These are phyloP conservation scores for Dendryphion nanum DNA, from an alignment of 2,329 filamentous ascomycete species.

Conservation along the genomic window DNA sequence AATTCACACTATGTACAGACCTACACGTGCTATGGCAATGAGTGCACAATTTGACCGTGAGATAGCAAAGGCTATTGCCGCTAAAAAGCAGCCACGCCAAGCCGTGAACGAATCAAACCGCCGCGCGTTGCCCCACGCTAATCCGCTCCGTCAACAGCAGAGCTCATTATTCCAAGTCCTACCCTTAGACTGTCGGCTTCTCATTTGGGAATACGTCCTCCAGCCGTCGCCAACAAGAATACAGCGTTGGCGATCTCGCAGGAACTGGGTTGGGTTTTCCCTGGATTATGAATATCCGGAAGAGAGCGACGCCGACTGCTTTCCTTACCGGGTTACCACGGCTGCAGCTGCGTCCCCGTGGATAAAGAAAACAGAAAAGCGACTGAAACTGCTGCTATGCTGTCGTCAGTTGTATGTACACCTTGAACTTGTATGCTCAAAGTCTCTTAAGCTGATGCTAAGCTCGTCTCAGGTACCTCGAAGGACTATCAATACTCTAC, in stretches of 20 bases:
- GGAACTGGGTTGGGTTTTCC: not conserved
- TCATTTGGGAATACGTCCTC: slow-evolving; percentile 7
- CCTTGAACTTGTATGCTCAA: slow-evolving; percentile 2
- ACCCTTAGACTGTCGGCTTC: slow-evolving; percentile 5
- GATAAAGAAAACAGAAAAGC: slow-evolving; percentile 6
- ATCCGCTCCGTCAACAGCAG: slow-evolving; percentile 2
- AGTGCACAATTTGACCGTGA: no score
- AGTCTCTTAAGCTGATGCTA: slow-evolving; percentile 3
- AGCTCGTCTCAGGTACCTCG: slow-evolving; percentile 5
- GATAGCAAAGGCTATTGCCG: slow-evolving; percentile 1
- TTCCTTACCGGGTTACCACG: slow-evolving; percentile 9
- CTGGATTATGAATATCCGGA: not conserved
- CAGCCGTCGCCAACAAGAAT: slow-evolving; percentile 5
- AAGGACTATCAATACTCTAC: slow-evolving; percentile 9
- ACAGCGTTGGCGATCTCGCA: slow-evolving; percentile 6
- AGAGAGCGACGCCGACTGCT: slow-evolving; percentile 8
- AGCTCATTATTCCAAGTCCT: slow-evolving; percentile 1
- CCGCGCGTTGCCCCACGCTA: slow-evolving; percentile 3
- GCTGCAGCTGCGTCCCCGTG: no score
- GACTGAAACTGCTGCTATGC: slow-evolving; percentile 7
- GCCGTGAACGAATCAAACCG: slow-evolving; percentile 1
- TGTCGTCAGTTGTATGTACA: slow-evolving; percentile 10
- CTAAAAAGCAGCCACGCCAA: slow-evolving; percentile 6
- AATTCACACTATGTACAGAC: no score
- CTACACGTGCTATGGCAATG: no score